Percentiles rank a stretch among this genome's conserved stretches.
phyloP scores from a whole-genome alignment of 2,329 filamentous ascomycete genomes.

The Ophiosphaerella herpotricha region DNA sequence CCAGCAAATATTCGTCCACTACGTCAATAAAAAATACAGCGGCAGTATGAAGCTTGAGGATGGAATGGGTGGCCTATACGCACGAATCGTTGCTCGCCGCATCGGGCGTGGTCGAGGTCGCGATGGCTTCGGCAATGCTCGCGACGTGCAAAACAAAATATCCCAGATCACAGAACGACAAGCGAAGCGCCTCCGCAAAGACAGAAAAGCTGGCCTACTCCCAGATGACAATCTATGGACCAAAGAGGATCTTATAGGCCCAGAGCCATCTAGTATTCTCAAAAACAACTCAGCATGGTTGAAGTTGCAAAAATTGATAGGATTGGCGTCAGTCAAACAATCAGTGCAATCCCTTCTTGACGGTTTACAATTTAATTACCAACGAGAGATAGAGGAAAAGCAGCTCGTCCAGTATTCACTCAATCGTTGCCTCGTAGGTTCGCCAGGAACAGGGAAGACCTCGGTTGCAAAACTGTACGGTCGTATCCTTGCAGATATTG shows the following conservation, averaged over 20 bases:
- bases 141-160: constrained; percentile 67
- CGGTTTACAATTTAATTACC: constrained; percentile 66
- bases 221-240: constrained; percentile 65
- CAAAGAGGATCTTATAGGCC: constrained; percentile 73
- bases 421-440: constrained; percentile 72
- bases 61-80: constrained; percentile 64
- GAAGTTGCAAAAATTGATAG: constrained; percentile 62
- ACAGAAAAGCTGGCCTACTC: constrained; percentile 48
- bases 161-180: constrained; percentile 63
- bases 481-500: constrained; percentile 68
- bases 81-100: constrained; percentile 65
- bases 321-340: constrained; percentile 66
- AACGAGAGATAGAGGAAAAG: constrained; percentile 67
- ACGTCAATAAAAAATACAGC: constrained; percentile 60
- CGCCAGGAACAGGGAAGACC: constrained; percentile 77
- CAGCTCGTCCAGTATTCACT: constrained; percentile 63
- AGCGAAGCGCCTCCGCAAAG: constrained; percentile 57
- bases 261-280: constrained; percentile 63
- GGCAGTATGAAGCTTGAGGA: constrained; percentile 64
- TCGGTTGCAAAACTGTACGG: constrained; percentile 76
- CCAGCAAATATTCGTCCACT: constrained; percentile 61
- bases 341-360: constrained; percentile 64
- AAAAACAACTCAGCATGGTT: constrained; percentile 60
- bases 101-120: constrained; percentile 66
- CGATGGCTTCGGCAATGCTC: constrained; percentile 74